These are phyloP conservation scores for Ophiostoma piceae DNA, from an alignment of 2,329 filamentous ascomycete genomes.

Conservation along the genomic window DNA sequence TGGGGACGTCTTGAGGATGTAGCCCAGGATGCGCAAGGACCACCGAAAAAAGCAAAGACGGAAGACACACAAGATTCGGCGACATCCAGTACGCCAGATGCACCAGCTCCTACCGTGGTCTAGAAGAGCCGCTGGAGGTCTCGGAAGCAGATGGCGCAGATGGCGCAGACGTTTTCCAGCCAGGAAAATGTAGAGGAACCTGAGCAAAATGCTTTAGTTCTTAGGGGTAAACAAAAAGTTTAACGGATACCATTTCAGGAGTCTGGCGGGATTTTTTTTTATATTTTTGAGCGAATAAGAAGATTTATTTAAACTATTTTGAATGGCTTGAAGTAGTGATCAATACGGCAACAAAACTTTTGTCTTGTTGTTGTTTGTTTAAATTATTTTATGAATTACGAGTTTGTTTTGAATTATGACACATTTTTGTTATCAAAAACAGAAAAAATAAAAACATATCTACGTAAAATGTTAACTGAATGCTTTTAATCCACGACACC, in stretches of 20 bases:
- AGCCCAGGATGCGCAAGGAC: constrained; percentile 21
- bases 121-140: constrained; percentile 12
- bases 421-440: background rate
- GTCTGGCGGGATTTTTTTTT: background rate
- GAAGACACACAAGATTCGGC: background rate
- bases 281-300: background rate
- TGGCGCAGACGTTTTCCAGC: background rate
- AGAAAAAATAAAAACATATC: background rate
- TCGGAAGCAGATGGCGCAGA: constrained; percentile 4
- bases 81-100: background rate
- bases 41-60: too few species aligned
- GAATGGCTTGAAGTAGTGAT: too few species aligned
- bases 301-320: background rate
- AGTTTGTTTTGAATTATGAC: too few species aligned
- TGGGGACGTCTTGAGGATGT: constrained; percentile 50
- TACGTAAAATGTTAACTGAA: background rate
- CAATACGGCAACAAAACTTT: too few species aligned
- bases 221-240: background rate
- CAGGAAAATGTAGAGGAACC: background rate
- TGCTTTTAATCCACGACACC: background rate
- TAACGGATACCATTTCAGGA: constrained; percentile 1
- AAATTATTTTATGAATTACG: too few species aligned
- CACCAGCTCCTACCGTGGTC: constrained; percentile 4
- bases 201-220: background rate
- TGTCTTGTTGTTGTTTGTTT: too few species aligned